Conservation (phyloP, 208 protist genomes). For the Leishmania arabica region DNA sequence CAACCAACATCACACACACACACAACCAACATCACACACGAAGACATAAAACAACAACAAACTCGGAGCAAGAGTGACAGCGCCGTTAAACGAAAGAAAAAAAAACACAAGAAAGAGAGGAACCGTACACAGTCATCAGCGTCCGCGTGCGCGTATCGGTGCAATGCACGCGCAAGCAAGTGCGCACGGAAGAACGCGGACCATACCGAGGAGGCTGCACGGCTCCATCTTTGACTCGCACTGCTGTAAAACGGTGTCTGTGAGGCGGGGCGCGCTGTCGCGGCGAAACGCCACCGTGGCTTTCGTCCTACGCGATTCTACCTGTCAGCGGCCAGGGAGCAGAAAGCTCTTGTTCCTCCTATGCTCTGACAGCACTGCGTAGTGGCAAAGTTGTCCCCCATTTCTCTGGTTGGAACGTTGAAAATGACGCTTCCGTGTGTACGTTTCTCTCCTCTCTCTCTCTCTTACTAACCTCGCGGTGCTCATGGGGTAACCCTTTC, state of each 20-base stretch:
- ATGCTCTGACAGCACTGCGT: not conserved
- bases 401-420: not conserved
- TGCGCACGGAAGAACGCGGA: not conserved
- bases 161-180: not conserved
- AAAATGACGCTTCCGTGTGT: not conserved
- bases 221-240: not conserved
- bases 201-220: not conserved
- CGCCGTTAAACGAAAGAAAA: too few species aligned
- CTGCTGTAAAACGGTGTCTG: not conserved
- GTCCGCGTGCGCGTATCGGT: not conserved
- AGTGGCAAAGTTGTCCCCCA: not conserved
- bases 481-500: not conserved
- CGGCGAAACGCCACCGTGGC: not conserved
- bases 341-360: not conserved
- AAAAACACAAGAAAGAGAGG: not conserved
- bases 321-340: not conserved
- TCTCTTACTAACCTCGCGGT: not conserved
- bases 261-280: not conserved
- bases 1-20: too few species aligned
- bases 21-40: too few species aligned
- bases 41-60: too few species aligned
- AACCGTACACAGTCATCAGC: not conserved
- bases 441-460: not conserved
- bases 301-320: slow-evolving; percentile 1
- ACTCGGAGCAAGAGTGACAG: too few species aligned